Conservation (phyloP, 2,329 filamentous ascomycete species). For the Aspergillus jensenii region DNA sequence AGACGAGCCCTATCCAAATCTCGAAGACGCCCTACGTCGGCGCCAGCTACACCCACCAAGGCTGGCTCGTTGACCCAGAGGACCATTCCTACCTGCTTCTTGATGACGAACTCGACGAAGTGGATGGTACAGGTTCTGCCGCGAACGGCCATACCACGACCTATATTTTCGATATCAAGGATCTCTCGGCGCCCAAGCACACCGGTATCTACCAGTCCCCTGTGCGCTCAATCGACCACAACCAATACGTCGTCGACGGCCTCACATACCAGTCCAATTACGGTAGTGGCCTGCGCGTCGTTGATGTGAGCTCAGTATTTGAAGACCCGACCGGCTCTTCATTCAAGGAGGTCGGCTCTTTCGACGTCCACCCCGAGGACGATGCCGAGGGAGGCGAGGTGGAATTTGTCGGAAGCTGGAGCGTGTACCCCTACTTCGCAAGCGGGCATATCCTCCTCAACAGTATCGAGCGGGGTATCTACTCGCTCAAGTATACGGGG, state of each 20-base stretch:
- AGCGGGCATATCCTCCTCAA: slow-evolving; percentile 18
- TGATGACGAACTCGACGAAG: slow-evolving; percentile 20
- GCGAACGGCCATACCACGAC: slow-evolving; percentile 23
- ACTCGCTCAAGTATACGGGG: slow-evolving; percentile 20
- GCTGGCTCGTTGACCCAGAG: slow-evolving; percentile 15
- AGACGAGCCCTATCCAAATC: slow-evolving; percentile 14
- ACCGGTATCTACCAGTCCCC: slow-evolving; percentile 20
- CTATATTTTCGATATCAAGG: slow-evolving; percentile 19
- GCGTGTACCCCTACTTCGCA: slow-evolving; percentile 19
- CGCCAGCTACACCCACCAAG: slow-evolving; percentile 20
- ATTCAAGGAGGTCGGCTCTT: slow-evolving; percentile 18
- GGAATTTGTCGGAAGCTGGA: slow-evolving; percentile 19
- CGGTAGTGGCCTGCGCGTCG: slow-evolving; percentile 19
- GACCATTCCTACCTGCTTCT: slow-evolving; percentile 18
- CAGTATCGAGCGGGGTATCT: slow-evolving; percentile 20
- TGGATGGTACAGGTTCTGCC: slow-evolving; percentile 14
- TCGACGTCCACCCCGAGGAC: slow-evolving; percentile 19
- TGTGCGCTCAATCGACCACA: slow-evolving; percentile 20
- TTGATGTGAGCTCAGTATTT: slow-evolving; percentile 16
- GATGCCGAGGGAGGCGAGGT: slow-evolving; percentile 14
- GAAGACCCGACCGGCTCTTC: slow-evolving; percentile 14
- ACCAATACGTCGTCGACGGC: slow-evolving; percentile 21
- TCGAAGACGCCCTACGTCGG: slow-evolving; percentile 20
- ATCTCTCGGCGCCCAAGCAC: slow-evolving; percentile 16
- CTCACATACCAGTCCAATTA: slow-evolving; percentile 20